These are phyloP conservation scores for Tolypocladium sp. DNA, from an alignment of 2,329 filamentous ascomycete genomes.

Conservation along the genomic window DNA sequence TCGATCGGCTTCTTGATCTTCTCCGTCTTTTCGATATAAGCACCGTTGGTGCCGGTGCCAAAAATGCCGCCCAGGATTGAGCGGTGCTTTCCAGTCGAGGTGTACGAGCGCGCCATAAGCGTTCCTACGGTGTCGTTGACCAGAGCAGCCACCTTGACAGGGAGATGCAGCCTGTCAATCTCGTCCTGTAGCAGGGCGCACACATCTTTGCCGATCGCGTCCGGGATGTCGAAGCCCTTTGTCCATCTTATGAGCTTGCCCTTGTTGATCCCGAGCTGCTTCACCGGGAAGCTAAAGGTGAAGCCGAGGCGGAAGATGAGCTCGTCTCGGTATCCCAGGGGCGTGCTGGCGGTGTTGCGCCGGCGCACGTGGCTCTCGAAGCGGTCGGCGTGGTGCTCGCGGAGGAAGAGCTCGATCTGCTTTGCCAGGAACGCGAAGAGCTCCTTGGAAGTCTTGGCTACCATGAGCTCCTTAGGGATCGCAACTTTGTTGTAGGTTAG, in stretches of 20 bases:
- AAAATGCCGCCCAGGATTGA: conserved; percentile 95
- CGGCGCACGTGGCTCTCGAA: conserved; percentile 63
- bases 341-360: conserved; percentile 49
- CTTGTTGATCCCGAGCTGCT: conserved; percentile 91
- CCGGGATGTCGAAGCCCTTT: conserved; percentile 96
- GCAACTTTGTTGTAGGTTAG: conserved; percentile 87
- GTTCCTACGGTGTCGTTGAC: conserved; percentile 98
- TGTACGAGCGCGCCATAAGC: conserved; percentile 94
- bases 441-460: conserved; percentile 73
- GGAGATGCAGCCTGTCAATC: conserved; percentile 77
- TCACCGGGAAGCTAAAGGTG: conserved; percentile 95
- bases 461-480: conserved; percentile 85
- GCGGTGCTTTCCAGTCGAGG: conserved; percentile 75
- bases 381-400: conserved; percentile 79
- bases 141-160: conserved; percentile 88
- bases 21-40: conserved; percentile 85
- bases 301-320: conserved; percentile 92
- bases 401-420: conserved; percentile 83
- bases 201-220: conserved; percentile 89
- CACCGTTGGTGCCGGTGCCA: conserved; percentile 93
- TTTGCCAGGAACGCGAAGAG: conserved; percentile 89
- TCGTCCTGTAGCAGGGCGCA: conserved; percentile 82
- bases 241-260: conserved; percentile 94
- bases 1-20: conserved; percentile 72
- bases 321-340: conserved; percentile 55